These are phyloP conservation scores for Aspergillus niger DNA, from an alignment of 2,329 filamentous ascomycete genomes.

Conservation along the genomic window DNA sequence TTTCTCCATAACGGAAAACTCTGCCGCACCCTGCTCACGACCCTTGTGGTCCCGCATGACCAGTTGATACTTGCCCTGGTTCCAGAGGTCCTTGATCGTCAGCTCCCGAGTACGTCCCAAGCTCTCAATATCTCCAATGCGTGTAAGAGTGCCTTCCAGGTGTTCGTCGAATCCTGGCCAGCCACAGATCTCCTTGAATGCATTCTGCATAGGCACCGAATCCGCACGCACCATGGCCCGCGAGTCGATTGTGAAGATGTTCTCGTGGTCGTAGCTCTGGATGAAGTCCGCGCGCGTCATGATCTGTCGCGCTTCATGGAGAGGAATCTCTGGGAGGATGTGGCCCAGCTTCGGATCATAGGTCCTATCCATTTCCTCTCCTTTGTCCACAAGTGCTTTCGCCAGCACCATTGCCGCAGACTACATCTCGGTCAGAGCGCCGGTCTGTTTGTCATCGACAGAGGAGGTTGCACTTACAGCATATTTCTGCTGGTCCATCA, in stretches of 20 bases:
- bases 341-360: slow-evolving; percentile 71
- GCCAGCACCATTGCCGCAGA: slow-evolving; percentile 93
- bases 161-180: slow-evolving; percentile 78
- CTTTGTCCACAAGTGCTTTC: slow-evolving; percentile 82
- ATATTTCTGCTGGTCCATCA: slow-evolving; percentile 98
- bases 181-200: slow-evolving; percentile 80
- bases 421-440: slow-evolving; percentile 43
- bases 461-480: slow-evolving; percentile 60
- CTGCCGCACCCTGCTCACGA: slow-evolving; percentile 49
- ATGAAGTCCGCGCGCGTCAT: slow-evolving; percentile 98
- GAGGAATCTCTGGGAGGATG: slow-evolving; percentile 74
- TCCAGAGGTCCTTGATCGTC: slow-evolving; percentile 90
- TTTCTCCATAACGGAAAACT: slow-evolving; percentile 48
- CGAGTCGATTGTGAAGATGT: slow-evolving; percentile 92
- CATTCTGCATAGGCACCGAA: slow-evolving; percentile 92
- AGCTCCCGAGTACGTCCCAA: slow-evolving; percentile 91
- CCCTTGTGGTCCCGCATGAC: slow-evolving; percentile 51
- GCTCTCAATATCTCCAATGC: slow-evolving; percentile 91
- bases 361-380: slow-evolving; percentile 61
- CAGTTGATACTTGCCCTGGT: slow-evolving; percentile 78
- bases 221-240: slow-evolving; percentile 85
- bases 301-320: slow-evolving; percentile 82
- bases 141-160: slow-evolving; percentile 76
- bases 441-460: not conserved
- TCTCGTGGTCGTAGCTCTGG: slow-evolving; percentile 85